phyloP scores from a whole-genome alignment of 306 rosid species.

The Trifolium fragiferum region DNA sequence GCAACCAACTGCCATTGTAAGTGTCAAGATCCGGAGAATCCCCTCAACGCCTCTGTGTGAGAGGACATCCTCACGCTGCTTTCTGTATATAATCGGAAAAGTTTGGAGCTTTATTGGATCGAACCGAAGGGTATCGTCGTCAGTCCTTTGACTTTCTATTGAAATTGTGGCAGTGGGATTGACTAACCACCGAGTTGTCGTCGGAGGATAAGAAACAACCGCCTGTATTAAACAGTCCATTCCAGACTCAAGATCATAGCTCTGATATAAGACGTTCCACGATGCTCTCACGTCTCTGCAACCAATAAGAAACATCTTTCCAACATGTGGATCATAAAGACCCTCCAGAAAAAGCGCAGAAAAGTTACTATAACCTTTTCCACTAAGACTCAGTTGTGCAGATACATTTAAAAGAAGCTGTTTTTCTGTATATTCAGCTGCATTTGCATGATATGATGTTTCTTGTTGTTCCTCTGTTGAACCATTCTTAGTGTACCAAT shows the following conservation, averaged over 20 bases:
- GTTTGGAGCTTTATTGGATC: conserved; percentile 63
- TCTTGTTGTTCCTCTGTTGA: conserved; percentile 51
- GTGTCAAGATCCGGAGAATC: conserved; percentile 77
- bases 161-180: conserved; percentile 72
- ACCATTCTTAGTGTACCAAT: conserved; percentile 56
- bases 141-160: conserved; percentile 70
- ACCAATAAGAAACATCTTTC: conserved; percentile 86
- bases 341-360: conserved; percentile 82
- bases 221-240: conserved; percentile 81
- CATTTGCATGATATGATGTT: conserved; percentile 58
- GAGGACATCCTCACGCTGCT: conserved; percentile 78
- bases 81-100: conserved; percentile 68
- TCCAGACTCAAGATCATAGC: conserved; percentile 81
- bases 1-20: conserved; percentile 72
- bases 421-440: conserved; percentile 72
- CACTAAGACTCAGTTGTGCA: conserved; percentile 67
- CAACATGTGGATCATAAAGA: conserved; percentile 77
- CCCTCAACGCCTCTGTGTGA: conserved; percentile 82
- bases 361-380: conserved; percentile 59
- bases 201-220: conserved; percentile 86
- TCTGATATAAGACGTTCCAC: conserved; percentile 65
- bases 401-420: conserved; percentile 93
- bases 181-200: conserved; percentile 78
- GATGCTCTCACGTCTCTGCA: conserved; percentile 88
- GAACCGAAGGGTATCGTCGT: conserved; percentile 72